Base-by-base conservation (phyloP, 2,329 filamentous ascomycete species). In the Sclerotinia sclerotiorum region DNA sequence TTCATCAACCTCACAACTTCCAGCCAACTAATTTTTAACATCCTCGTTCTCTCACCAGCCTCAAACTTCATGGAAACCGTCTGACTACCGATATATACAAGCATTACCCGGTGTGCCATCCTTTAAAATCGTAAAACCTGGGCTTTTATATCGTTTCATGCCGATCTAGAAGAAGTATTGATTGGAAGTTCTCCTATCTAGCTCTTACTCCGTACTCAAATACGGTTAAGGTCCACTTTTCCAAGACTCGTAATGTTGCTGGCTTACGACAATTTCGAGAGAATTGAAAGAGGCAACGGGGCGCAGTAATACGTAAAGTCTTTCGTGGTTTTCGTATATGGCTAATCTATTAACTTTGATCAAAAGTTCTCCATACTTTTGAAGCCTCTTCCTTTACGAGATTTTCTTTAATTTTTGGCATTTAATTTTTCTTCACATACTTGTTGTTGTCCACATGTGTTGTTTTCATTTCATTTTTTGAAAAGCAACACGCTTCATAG, bases 191-290 rank as follows among this genome's bases (percentile, higher is more conserved):
- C 60, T 63, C 60, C 60, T 63, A 61, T 39, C 42, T 60, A 56
- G 35, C 42, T 66, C 32, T 48, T 24, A 58, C n/a, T 66, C 63
- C 32, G 24, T 24, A 49, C n/a, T 66, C 52, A 39, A 58, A 66
- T 66, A 67, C 56, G 55, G 63, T 27, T 7, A 27, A 27, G 48
- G 17, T 56, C 68, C 68, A 67, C 68, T 67, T 69, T 69, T 61
- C 68, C 55, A 67, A 69, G 68, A 67, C 68, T 67, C 27, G 46
- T 60, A 56, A 58, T 64, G 52, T 66, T 58, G 67, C 52, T 58
- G 66, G 64, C 67, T 65, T 52, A 68, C 52, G 57, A 48, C 65
- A 62, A 68, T 46, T 17, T 39, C 27, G 19, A 58, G 39, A 48
- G 55, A 49, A 58, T 58, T 46, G 29, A 55, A 62, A 61, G 39